phyloP scores from a whole-genome alignment of 495 filamentous ascomycete genomes.

The Daldinia decipiens region DNA sequence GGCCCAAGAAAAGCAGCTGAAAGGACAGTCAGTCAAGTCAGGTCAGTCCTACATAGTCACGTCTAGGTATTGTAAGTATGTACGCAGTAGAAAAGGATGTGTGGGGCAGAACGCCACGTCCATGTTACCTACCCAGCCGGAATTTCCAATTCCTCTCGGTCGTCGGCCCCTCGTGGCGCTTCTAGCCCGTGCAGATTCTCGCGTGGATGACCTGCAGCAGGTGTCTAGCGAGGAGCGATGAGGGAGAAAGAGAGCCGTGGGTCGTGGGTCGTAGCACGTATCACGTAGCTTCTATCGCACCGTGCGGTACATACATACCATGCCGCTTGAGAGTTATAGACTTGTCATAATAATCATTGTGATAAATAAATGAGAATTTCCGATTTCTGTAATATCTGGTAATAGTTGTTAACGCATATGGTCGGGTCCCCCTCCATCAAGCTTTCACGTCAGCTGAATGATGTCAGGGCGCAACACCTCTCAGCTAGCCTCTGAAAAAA shows the following conservation, averaged over 20 bases:
- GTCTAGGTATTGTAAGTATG: slow-evolving; percentile 3
- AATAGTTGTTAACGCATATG: background rate
- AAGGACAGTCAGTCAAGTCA: slow-evolving; percentile 11
- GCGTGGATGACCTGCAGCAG: slow-evolving; percentile 45
- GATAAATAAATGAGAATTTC: background rate
- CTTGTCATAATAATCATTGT: slow-evolving; percentile 1
- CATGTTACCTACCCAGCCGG: slow-evolving; percentile 44
- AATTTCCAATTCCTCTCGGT: slow-evolving; percentile 46
- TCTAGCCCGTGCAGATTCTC: slow-evolving; percentile 45
- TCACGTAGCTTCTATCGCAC: slow-evolving; percentile 33
- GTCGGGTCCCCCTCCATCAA: slow-evolving; percentile 7
- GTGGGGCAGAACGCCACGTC: slow-evolving; percentile 42
- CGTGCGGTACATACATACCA: slow-evolving; percentile 11
- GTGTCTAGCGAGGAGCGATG: slow-evolving; percentile 20
- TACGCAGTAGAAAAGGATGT: slow-evolving; percentile 16
- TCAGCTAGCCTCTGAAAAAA: slow-evolving; percentile 34
- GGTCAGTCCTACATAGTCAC: slow-evolving; percentile 9
- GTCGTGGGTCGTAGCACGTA: slow-evolving; percentile 31
- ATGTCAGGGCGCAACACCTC: slow-evolving; percentile 33
- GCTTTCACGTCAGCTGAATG: slow-evolving; percentile 37
- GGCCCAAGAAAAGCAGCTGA: slow-evolving; percentile 17
- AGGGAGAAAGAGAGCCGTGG: background rate
- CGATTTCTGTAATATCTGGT: background rate
- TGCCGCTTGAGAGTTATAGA: background rate
- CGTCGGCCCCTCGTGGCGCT: slow-evolving; percentile 43